These are phyloP conservation scores for Cyclospora cayetanensis DNA, from an alignment of 169 alveolate species.

Conservation along the genomic window DNA sequence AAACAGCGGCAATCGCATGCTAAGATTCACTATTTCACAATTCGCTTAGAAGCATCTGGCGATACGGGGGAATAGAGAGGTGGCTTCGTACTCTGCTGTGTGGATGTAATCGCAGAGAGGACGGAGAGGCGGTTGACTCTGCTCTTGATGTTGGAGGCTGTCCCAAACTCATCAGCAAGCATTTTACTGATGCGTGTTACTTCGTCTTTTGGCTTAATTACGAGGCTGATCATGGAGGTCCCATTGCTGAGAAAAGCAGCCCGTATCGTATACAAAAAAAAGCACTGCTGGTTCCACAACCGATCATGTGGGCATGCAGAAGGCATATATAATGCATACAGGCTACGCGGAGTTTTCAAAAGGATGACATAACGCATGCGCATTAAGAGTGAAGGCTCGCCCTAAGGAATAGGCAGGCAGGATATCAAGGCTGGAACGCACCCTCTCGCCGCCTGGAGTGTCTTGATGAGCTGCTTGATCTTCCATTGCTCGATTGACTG, in stretches of 20 bases:
- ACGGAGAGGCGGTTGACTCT: slow-evolving; percentile 98
- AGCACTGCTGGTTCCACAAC: too few species aligned
- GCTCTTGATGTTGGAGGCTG: slow-evolving; percentile 98
- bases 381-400: background rate
- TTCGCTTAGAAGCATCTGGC: too few species aligned
- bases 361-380: background rate
- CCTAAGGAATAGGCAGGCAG: too few species aligned
- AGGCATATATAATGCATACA: too few species aligned
- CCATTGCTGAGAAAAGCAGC: background rate
- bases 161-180: slow-evolving; percentile 96
- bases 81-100: slow-evolving; percentile 98
- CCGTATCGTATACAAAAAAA: background rate
- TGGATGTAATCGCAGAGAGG: slow-evolving; percentile 97
- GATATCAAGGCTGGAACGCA: background rate
- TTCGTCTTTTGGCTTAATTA: slow-evolving; percentile 97
- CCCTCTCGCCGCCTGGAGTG: slow-evolving; percentile 69
- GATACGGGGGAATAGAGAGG: too few species aligned
- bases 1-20: too few species aligned
- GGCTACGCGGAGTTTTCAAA: background rate
- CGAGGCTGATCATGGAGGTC: background rate
- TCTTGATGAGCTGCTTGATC: slow-evolving; percentile 69
- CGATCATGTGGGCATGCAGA: too few species aligned
- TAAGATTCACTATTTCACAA: too few species aligned
- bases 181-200: slow-evolving; percentile 93
- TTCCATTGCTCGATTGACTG: slow-evolving; percentile 70